Evolutionary conservation across 2,329 filamentous ascomycete genomes (phyloP).

Genomic region (Anisogramma anomala): DNA sequence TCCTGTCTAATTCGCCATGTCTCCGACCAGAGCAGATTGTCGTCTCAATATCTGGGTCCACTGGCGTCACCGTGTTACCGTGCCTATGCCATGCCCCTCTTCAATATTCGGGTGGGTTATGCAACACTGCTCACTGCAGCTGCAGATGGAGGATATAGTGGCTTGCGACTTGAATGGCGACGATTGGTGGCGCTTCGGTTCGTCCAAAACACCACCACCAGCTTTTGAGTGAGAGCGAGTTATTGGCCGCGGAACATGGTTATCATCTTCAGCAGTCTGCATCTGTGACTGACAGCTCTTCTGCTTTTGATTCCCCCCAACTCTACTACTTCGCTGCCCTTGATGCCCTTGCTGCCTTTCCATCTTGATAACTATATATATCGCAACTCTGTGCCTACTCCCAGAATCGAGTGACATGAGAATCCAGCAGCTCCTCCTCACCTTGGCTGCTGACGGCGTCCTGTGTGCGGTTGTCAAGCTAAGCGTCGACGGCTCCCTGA

Average conservation of each 20-base stretch:
- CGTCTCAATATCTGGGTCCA: neutral
- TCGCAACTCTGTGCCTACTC: neutral
- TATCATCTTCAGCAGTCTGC: no score
- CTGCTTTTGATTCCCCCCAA: no score
- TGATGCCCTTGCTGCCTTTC: no score
- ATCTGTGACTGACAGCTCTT: no score
- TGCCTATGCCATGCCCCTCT: neutral
- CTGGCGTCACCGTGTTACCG: neutral
- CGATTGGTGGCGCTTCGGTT: neutral
- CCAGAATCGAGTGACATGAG: neutral
- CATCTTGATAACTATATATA: no score
- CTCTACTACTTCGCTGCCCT: no score
- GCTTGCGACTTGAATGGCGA: neutral
- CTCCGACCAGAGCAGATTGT: neutral
- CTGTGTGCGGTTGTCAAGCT: constrained; percentile 12
- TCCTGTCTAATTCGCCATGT: no score
- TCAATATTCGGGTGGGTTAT: neutral
- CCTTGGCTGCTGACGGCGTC: constrained; percentile 1
- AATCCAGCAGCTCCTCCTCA: neutral
- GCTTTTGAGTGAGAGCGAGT: no score
- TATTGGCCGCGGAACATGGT: no score
- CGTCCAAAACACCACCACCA: no score
- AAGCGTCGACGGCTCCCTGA: constrained; percentile 8
- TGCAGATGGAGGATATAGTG: neutral
- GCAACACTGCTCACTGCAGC: no score